These are phyloP conservation scores for Magnusiomyces tetraspermus DNA, from an alignment of 1,139 yeast genomes.

Conservation along the genomic window DNA sequence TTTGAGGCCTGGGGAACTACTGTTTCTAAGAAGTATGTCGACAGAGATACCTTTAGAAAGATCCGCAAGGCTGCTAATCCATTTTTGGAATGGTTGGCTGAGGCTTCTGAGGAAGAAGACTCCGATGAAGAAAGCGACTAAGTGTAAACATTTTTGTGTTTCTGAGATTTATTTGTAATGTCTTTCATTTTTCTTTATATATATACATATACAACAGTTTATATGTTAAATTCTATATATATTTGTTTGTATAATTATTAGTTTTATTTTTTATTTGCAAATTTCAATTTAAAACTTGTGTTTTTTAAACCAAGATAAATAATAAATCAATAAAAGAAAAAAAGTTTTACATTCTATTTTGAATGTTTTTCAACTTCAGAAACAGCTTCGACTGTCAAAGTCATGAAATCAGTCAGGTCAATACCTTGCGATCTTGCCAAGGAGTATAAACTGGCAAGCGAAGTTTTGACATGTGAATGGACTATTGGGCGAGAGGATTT, in stretches of 20 bases:
- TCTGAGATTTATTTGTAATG: too few species aligned
- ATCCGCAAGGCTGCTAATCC: constrained; percentile 96
- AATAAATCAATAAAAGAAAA: background rate
- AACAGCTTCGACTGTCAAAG: constrained; percentile 1
- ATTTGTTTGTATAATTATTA: too few species aligned
- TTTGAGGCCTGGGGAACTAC: constrained; percentile 81
- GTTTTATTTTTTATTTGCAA: too few species aligned
- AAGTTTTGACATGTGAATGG: constrained; percentile 1
- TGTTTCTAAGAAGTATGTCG: constrained; percentile 86
- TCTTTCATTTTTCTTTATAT: too few species aligned
- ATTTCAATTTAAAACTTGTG: too few species aligned
- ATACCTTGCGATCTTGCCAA: constrained; percentile 3
- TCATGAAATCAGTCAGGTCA: background rate
- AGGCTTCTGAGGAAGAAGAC: constrained; percentile 53
- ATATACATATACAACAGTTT: too few species aligned
- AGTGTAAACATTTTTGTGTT: too few species aligned
- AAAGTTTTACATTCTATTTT: background rate
- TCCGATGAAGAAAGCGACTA: too few species aligned
- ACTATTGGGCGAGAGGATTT: background rate
- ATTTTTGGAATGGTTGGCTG: constrained; percentile 92
- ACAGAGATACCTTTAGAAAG: constrained; percentile 85
- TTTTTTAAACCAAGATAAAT: too few species aligned
- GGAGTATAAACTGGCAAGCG: background rate
- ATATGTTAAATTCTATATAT: too few species aligned
- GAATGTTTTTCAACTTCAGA: background rate